Evolutionary conservation across 345 rosid genomes (phyloP).

Genomic region (Leavenworthia alabamica): DNA sequence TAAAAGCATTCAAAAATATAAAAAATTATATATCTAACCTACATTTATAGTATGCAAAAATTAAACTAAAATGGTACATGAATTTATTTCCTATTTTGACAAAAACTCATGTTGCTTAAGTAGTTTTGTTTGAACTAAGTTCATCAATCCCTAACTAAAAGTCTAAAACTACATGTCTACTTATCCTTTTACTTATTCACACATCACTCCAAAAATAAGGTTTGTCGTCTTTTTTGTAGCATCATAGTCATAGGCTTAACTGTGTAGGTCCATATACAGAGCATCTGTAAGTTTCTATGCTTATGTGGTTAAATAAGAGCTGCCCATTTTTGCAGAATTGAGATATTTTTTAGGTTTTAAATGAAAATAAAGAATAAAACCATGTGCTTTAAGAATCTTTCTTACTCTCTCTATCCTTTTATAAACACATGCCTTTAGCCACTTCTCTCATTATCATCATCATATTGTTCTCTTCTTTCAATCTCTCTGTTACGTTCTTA

Average conservation of each 20-base stretch:
- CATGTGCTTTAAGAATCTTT: constrained; percentile 34
- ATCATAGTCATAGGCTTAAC: constrained; percentile 18
- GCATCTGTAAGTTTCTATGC: constrained; percentile 4
- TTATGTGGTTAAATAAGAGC: constrained; percentile 29
- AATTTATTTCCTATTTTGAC: not conserved
- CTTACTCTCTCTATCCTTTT: constrained; percentile 13
- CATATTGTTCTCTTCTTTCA: not conserved
- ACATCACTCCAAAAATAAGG: not conserved
- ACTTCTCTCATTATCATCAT: not conserved
- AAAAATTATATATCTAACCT: too few relatives aligned
- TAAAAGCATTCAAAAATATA: not conserved
- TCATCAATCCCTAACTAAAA: not conserved
- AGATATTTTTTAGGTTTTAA: constrained; percentile 8
- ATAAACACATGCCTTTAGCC: constrained; percentile 6
- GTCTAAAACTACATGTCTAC: not conserved
- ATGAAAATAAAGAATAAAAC: constrained; percentile 18
- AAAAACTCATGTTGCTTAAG: not conserved
- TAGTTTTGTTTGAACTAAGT: not conserved
- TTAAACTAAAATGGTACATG: not conserved
- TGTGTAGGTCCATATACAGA: constrained; percentile 33
- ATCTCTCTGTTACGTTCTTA: not conserved
- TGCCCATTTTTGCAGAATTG: constrained; percentile 9
- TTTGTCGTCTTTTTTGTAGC: constrained; percentile 15
- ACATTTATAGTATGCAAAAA: not conserved
- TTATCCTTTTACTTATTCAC: not conserved